Evolutionary conservation across 2,329 filamentous ascomycete species (phyloP), one percentile per base, ranked within the genome.

Genomic region (Calonectria fujianensis): DNA sequence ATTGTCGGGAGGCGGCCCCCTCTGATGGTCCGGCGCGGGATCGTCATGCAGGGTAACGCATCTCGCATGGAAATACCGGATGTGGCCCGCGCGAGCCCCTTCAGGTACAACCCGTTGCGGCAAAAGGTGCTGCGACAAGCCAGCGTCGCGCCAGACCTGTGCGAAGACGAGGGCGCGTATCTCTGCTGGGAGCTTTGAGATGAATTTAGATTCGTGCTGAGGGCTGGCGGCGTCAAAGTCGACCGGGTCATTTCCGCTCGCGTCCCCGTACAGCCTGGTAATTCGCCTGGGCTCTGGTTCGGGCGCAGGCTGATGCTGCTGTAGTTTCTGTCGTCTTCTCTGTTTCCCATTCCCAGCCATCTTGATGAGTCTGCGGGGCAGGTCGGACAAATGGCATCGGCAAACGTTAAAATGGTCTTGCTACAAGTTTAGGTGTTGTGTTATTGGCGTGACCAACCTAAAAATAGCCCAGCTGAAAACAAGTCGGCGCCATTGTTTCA

Each of bases 151-250:
- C 67, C 67, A 70, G 41, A 70, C 29, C 14, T 70, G 48, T n/a
- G 29, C 20, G 39, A 51, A 70, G 27, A 70, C 32, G 7, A 51
- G 29, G 31, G 54, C 24, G 8, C 67, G 54, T n/a, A 70, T 48
- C 32, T 63, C 67, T 27, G 24, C 41, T 37, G 67, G 67, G 20
- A 70, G 41, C 18, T 52, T 70, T n/a, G 67, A 35, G n/a, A 51
- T 14, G 10, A 70, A 41, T 39, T n/a, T 18, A 35, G 52, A 70
- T 27, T 51, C 52, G 18, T 4, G 41, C 41, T 70, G 67, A 1
- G 67, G 39, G 41, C 31, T 24, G 13, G 67, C n/a, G 7, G 29
- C 11, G 14, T 61, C n/a, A 24, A 61, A 70, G 67, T 70, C 52
- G 14, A 70, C 41, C 2, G 31, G 31, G 6, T 57, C 57, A 27